Evolutionary conservation across 805 yeast species (phyloP).

Genomic region (Nakazawaea sp.): DNA sequence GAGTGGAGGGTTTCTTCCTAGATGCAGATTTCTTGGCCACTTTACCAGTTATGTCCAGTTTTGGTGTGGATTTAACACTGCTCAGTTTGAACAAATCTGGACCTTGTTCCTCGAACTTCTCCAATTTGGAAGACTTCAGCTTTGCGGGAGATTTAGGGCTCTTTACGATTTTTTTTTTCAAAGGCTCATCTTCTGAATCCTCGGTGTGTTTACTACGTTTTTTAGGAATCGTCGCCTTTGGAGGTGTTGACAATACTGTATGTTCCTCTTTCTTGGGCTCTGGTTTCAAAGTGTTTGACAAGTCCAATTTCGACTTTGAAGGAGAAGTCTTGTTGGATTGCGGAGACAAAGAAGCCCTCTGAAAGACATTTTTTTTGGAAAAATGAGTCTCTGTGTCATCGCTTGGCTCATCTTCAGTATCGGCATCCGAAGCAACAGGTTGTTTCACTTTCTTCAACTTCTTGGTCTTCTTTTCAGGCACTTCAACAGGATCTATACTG

Average conservation of each 20-base stretch:
- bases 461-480: constrained; percentile 1
- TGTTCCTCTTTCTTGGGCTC: no score
- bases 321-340: constrained; percentile 16
- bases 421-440: constrained; percentile 9
- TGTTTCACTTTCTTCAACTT: constrained; percentile 7
- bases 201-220: constrained; percentile 5
- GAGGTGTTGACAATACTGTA: constrained; percentile 1
- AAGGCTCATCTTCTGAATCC: constrained; percentile 6
- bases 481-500: constrained; percentile 3
- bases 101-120: constrained; percentile 10
- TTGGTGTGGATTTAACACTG: not conserved
- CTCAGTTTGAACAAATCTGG: constrained; percentile 8
- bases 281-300: not conserved
- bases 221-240: constrained; percentile 7
- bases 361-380: constrained; percentile 29
- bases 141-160: constrained; percentile 1
- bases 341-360: constrained; percentile 26
- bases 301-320: constrained; percentile 3
- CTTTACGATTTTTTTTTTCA: constrained; percentile 1
- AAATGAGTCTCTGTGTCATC: constrained; percentile 19
- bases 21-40: not conserved
- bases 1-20: not conserved
- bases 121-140: constrained; percentile 1
- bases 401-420: constrained; percentile 10
- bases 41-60: not conserved